Evolutionary conservation across 352 stramenopile species (phyloP), one percentile per base, ranked within the genome.

Genomic region (Phytophthora fragariaefolia): DNA sequence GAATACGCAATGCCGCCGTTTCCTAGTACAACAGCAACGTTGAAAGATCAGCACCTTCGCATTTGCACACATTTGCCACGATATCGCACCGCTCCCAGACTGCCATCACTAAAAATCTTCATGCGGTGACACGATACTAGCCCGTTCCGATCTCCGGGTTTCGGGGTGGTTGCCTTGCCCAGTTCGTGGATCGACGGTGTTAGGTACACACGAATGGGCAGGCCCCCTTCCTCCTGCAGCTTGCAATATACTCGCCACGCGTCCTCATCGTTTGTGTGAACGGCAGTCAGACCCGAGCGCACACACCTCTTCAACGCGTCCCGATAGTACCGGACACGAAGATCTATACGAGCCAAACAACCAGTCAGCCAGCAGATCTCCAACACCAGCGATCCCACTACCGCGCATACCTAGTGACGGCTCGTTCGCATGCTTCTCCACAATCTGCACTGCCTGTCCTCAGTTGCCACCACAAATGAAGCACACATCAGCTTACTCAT

Each of bases 31-130:
- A 17, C 18, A 34, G n/a, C n/a, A 68, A 27, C 3, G 3, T 12
- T 23, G 10, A 26, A 27, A 49, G 12, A 26, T 50, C 12, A 17
- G 6, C 13, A 5, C 22, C 24, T 13, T 18, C 36, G 36, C n/a
- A 40, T 40, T 18, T 40, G 32, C n/a, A 15, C 3, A 15, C 32
- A 15, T 5, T 40, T 40, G 15, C 32, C 15, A 15, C 2, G 17
- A 38, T 38, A 57, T 30, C 13, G 12, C 80, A 93, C 86, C 18
- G 91, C 89, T 23, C 90, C 90, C 18, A 97, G 83, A 24, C 87
- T 94, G 13, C 91, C 91, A 51, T 97, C 91, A 9, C 82, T 87
- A 53, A 96, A 97, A 46, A 97, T 77, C 62, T 97, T 97, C 61
- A 97, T 82, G 23, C 91, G 86, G 50, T 96, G 83, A 51, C 89